A percentile compares a stretch with the other conserved stretches of the same genome.
Evolutionary conservation across 176 grass and related monocot species (phyloP).

Genomic region (Oryza meridionalis): DNA sequence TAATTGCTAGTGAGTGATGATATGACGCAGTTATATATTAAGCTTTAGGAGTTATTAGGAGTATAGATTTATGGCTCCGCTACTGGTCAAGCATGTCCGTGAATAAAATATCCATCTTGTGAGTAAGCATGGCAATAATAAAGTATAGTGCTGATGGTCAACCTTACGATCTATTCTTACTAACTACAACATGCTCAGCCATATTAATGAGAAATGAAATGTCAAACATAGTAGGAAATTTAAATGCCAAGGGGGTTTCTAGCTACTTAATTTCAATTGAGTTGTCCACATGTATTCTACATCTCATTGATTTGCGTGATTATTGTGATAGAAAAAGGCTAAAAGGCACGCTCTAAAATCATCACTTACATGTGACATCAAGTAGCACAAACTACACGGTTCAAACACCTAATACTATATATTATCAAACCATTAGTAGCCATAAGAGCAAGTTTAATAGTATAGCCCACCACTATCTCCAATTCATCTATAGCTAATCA

Average conservation of each 20-base stretch:
- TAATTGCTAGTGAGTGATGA: too few species aligned
- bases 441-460: neutral
- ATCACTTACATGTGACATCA: too few species aligned
- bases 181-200: neutral
- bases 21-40: too few species aligned
- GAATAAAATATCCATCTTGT: neutral
- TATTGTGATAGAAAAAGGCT: neutral
- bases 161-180: neutral
- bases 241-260: neutral
- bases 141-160: neutral
- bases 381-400: too few species aligned
- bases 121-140: neutral
- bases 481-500: too few species aligned
- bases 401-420: neutral
- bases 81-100: too few species aligned
- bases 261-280: neutral
- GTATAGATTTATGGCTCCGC: too few species aligned
- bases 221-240: neutral
- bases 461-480: too few species aligned
- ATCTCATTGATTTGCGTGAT: neutral
- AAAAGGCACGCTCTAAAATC: too few species aligned
- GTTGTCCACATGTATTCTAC: neutral
- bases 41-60: too few species aligned
- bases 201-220: neutral
- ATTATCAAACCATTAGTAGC: slow-evolving; percentile 37